These are phyloP conservation scores for Lathyrus oleraceus DNA, from an alignment of 306 rosid species.

Conservation along the genomic window DNA sequence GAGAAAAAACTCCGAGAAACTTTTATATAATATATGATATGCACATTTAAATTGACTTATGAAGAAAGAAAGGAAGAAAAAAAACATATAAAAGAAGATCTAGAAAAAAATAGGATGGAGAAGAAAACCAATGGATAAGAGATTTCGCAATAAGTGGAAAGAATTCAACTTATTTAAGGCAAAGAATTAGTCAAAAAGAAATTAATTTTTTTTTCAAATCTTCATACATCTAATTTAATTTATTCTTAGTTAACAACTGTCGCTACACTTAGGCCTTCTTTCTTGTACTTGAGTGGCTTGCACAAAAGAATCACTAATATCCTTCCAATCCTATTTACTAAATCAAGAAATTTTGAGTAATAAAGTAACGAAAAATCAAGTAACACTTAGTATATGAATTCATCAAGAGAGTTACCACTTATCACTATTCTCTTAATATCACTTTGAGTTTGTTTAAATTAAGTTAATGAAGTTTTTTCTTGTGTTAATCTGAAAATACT, in stretches of 20 bases:
- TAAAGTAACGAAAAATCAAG: neutral
- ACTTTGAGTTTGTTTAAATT: slow-evolving; percentile 1
- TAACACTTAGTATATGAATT: neutral
- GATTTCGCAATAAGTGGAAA: neutral
- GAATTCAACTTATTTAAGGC: slow-evolving; percentile 1
- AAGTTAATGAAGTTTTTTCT: no score
- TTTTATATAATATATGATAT: neutral
- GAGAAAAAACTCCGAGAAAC: neutral
- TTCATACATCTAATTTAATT: neutral
- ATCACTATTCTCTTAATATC: neutral
- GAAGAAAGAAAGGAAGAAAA: neutral
- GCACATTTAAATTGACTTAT: neutral
- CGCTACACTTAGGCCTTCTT: slow-evolving; percentile 32
- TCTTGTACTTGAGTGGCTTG: slow-evolving; percentile 33
- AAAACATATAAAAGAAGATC: neutral
- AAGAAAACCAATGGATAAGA: slow-evolving; percentile 15
- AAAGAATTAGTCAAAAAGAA: slow-evolving; percentile 23
- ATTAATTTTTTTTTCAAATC: neutral
- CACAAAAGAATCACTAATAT: neutral
- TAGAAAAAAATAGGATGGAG: slow-evolving; percentile 26
- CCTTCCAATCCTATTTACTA: slow-evolving; percentile 30
- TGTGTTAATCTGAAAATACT: no score
- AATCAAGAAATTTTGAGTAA: slow-evolving; percentile 4
- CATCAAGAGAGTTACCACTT: no score
- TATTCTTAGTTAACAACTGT: neutral